Evolutionary conservation across 805 yeast genomes (phyloP).

Genomic region (Candida caryicola): DNA sequence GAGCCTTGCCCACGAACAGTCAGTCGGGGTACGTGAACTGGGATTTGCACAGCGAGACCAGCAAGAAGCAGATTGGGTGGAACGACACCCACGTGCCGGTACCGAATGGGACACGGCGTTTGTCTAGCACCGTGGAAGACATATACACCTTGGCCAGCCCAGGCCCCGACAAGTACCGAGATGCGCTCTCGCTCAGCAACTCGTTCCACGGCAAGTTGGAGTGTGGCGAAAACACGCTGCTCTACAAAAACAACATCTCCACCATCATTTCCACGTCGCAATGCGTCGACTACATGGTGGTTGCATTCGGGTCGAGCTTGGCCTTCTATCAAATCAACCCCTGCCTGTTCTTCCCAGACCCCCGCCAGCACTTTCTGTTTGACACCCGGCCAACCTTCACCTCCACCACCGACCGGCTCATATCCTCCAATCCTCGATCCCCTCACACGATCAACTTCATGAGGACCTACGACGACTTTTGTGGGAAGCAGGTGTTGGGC

Average conservation of each 20-base stretch:
- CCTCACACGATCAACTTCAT: conserved; percentile 59
- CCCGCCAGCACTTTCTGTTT: conserved; percentile 27
- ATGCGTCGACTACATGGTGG: conserved; percentile 23
- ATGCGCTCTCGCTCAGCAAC: background rate
- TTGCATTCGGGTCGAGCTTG: conserved; percentile 34
- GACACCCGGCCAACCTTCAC: conserved; percentile 44
- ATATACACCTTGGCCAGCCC: background rate
- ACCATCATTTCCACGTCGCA: conserved; percentile 16
- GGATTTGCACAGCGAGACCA: conserved; percentile 25
- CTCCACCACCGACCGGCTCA: conserved; percentile 36
- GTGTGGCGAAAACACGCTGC: background rate
- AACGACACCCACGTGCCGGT: too few relatives aligned
- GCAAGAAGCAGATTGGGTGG: conserved; percentile 10
- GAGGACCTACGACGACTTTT: conserved; percentile 32
- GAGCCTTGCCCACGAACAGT: conserved; percentile 21
- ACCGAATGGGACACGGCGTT: too few relatives aligned
- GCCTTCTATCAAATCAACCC: conserved; percentile 30
- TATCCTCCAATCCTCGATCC: conserved; percentile 50
- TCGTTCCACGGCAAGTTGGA: background rate
- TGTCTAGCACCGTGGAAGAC: conserved; percentile 9
- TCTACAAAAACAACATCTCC: conserved; percentile 42
- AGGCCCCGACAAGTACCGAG: background rate
- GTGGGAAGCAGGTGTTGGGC: conserved; percentile 42
- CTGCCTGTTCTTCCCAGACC: conserved; percentile 24
- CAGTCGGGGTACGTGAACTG: conserved; percentile 29